A percentile compares a stretch with the other conserved stretches of the same genome.
Evolutionary conservation across 2,329 filamentous ascomycete genomes (phyloP).

Genomic region (Curvularia verruculosa): DNA sequence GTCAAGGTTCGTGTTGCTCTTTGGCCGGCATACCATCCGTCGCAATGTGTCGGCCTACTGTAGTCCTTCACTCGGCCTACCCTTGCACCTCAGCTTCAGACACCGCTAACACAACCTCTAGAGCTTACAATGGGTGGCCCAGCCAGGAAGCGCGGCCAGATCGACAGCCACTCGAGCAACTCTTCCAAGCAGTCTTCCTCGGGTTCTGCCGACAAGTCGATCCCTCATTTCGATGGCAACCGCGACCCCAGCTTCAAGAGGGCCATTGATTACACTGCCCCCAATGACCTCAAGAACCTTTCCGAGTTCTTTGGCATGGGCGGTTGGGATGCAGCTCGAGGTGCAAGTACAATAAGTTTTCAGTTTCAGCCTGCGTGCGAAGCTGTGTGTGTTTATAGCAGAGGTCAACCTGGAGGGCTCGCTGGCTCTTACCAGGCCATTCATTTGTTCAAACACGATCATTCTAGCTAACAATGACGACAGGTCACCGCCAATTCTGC

Average conservation of each 20-base stretch:
- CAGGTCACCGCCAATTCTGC: conserved; percentile 33
- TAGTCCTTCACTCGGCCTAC: not conserved
- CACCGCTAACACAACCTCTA: conserved; percentile 29
- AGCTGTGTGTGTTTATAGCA: conserved; percentile 15
- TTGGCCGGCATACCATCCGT: not conserved
- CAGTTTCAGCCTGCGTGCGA: conserved; percentile 10
- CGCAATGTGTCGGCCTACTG: not conserved
- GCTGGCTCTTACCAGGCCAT: conserved; percentile 20
- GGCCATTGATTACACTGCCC: conserved; percentile 33
- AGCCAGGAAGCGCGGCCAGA: conserved; percentile 42
- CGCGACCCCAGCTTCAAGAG: conserved; percentile 32
- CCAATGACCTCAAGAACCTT: conserved; percentile 43
- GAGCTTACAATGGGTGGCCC: conserved; percentile 47
- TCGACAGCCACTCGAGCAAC: conserved; percentile 34
- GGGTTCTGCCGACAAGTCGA: conserved; percentile 36
- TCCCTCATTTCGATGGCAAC: conserved; percentile 45
- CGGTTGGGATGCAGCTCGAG: conserved; percentile 46
- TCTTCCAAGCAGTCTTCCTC: conserved; percentile 37
- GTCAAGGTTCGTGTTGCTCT: conserved; percentile 22
- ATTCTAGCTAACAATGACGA: conserved; percentile 28
- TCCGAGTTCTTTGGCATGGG: conserved; percentile 44
- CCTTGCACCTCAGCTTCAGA: not conserved
- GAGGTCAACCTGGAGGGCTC: conserved; percentile 8
- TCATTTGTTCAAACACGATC: conserved; percentile 26
- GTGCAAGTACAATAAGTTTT: conserved; percentile 43